These are phyloP conservation scores for Chaetomium tenue DNA, from an alignment of 495 filamentous ascomycete species.

Conservation along the genomic window DNA sequence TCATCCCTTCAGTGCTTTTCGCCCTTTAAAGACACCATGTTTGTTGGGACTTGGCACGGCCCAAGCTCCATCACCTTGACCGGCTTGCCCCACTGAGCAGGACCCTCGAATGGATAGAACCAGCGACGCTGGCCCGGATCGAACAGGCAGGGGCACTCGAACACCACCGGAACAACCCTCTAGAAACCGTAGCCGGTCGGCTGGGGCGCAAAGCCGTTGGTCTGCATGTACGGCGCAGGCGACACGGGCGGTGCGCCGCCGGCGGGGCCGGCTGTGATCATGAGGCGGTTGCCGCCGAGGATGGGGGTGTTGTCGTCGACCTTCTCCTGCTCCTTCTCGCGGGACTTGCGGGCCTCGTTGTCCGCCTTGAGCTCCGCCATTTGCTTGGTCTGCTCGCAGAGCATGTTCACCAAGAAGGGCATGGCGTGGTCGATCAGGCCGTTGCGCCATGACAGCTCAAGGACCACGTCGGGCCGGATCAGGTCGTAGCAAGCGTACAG, in stretches of 20 bases:
- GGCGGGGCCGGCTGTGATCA: conserved; percentile 92
- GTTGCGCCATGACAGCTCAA: conserved; percentile 97
- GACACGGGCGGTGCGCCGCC: conserved; percentile 46
- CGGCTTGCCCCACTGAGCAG: conserved; percentile 11
- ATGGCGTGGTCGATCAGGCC: conserved; percentile 96
- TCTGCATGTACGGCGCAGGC: conserved; percentile 64
- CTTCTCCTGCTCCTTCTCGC: conserved; percentile 80
- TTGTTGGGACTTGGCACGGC: background rate
- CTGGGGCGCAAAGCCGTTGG: conserved; percentile 80
- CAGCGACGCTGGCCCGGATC: conserved; percentile 24
- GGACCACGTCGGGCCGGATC: conserved; percentile 82
- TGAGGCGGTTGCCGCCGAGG: conserved; percentile 83
- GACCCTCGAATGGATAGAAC: conserved; percentile 26
- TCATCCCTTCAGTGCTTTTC: conserved; percentile 8
- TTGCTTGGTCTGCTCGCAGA: conserved; percentile 83
- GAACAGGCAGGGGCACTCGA: conserved; percentile 28
- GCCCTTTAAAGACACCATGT: background rate
- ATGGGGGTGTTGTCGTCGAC: conserved; percentile 93
- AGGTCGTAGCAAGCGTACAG: conserved; percentile 98
- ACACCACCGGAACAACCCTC: conserved; percentile 30
- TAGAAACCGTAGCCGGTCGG: conserved; percentile 66
- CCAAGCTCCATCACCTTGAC: conserved; percentile 19
- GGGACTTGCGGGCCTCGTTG: conserved; percentile 93
- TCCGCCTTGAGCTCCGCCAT: conserved; percentile 86
- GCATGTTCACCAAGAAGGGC: conserved; percentile 99